Evolutionary conservation across 495 filamentous ascomycete species (phyloP).

Genomic region (Daldinia bambusicola): DNA sequence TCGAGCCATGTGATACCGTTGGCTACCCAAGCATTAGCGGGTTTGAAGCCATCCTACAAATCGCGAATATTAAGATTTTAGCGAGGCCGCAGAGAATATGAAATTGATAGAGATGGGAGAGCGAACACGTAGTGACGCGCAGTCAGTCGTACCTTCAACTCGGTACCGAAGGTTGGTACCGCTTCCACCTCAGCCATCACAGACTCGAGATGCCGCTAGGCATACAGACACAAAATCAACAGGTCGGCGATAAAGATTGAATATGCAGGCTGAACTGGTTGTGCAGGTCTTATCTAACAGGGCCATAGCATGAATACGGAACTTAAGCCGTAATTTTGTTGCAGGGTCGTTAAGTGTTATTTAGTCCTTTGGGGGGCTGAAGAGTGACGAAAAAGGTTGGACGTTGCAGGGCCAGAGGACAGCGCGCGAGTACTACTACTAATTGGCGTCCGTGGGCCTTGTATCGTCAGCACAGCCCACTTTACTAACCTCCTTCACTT

Average conservation of each 20-base stretch:
- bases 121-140: not conserved
- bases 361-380: not conserved
- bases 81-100: not conserved
- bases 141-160: slow-evolving; percentile 77
- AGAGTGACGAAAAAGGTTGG: slow-evolving; percentile 27
- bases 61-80: slow-evolving; percentile 30
- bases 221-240: slow-evolving; percentile 32
- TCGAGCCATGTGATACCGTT: slow-evolving; percentile 94
- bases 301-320: slow-evolving; percentile 44
- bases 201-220: slow-evolving; percentile 39
- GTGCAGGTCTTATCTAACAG: slow-evolving; percentile 30
- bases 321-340: slow-evolving; percentile 9
- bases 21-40: slow-evolving; percentile 89
- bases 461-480: slow-evolving; percentile 28
- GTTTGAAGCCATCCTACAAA: slow-evolving; percentile 88
- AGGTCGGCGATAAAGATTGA: slow-evolving; percentile 14
- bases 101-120: not conserved
- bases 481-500: slow-evolving; percentile 15
- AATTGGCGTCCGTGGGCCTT: not conserved
- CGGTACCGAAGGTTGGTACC: slow-evolving; percentile 84
- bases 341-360: not conserved
- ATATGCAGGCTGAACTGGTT: slow-evolving; percentile 23
- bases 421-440: not conserved
- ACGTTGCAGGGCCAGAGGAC: slow-evolving; percentile 4
- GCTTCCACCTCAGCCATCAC: slow-evolving; percentile 78